A percentile compares a stretch with the other conserved stretches of the same genome.
Evolutionary conservation across 139 green algal genomes (phyloP).

Genomic region (Closterium sp.): DNA sequence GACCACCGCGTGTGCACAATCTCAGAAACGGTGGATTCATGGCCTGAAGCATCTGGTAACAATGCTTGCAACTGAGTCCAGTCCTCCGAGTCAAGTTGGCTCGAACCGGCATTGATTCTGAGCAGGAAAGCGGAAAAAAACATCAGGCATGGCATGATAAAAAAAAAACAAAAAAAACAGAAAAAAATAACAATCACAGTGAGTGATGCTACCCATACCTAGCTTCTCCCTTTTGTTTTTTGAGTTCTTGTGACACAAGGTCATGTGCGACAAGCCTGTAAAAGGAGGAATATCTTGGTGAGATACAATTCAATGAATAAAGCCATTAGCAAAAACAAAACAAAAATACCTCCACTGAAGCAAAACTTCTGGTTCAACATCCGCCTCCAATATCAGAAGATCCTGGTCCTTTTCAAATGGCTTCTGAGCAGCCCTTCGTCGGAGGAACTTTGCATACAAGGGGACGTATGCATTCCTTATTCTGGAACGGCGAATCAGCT

Average conservation of each 20-base stretch:
- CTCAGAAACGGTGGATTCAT: background rate
- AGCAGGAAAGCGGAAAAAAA: background rate
- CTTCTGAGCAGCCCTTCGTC: background rate
- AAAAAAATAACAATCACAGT: background rate
- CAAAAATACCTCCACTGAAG: background rate
- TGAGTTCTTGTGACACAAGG: background rate
- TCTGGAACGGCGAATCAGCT: background rate
- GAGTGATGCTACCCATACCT: too few species aligned
- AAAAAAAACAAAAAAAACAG: background rate
- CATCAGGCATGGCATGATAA: background rate
- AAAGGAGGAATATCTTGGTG: background rate
- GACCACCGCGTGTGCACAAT: background rate
- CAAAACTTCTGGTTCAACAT: background rate
- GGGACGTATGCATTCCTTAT: background rate
- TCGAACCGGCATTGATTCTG: background rate
- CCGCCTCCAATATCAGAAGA: background rate
- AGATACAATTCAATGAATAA: too few species aligned
- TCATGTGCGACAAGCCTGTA: background rate
- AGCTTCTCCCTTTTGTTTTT: background rate
- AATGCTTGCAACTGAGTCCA: background rate
- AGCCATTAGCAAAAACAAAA: too few species aligned
- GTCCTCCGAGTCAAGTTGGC: background rate
- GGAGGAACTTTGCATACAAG: background rate
- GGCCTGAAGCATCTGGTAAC: background rate
- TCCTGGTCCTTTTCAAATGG: background rate